A percentile compares a stretch with the other conserved stretches of the same genome.
Evolutionary conservation across 768 basidiomycete species (phyloP).

Genomic region (Peribolospora kevripleyi): DNA sequence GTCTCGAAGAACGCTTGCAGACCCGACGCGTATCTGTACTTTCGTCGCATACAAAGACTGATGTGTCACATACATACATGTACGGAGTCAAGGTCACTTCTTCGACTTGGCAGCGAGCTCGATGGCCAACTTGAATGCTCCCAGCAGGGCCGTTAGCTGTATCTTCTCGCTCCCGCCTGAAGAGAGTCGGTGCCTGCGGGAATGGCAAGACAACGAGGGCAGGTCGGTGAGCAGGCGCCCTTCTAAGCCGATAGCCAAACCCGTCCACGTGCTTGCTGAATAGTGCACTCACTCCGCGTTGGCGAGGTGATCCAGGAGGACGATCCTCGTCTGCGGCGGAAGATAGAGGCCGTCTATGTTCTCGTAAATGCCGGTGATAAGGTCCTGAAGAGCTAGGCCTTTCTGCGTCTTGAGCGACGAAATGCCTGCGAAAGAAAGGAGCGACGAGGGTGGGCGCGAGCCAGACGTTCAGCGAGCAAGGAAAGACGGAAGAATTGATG

Average conservation of each 20-base stretch:
- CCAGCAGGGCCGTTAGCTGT: constrained; percentile 70
- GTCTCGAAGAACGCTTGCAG: too few relatives aligned
- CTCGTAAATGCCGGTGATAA: constrained; percentile 76
- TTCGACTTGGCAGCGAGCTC: constrained; percentile 23
- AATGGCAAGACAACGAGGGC: background rate
- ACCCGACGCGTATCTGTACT: too few relatives aligned
- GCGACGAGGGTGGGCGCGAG: background rate
- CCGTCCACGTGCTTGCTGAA: background rate
- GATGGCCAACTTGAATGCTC: constrained; percentile 78
- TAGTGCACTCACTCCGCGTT: constrained; percentile 52
- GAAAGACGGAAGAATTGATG: background rate
- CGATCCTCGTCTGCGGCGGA: constrained; percentile 62
- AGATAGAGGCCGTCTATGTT: constrained; percentile 67
- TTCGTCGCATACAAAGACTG: too few relatives aligned
- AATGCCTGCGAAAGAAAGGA: constrained; percentile 35
- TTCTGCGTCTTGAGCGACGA: constrained; percentile 65
- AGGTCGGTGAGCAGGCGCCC: too few relatives aligned
- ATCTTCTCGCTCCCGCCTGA: constrained; percentile 86
- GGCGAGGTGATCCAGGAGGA: constrained; percentile 77
- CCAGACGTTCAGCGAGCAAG: background rate
- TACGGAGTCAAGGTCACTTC: too few relatives aligned
- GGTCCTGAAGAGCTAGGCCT: constrained; percentile 81
- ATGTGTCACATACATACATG: too few relatives aligned
- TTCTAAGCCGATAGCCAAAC: background rate
- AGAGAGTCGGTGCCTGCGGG: constrained; percentile 55